Evolutionary conservation across 495 filamentous ascomycete genomes (phyloP).

Genomic region (Bacidia rubella): DNA sequence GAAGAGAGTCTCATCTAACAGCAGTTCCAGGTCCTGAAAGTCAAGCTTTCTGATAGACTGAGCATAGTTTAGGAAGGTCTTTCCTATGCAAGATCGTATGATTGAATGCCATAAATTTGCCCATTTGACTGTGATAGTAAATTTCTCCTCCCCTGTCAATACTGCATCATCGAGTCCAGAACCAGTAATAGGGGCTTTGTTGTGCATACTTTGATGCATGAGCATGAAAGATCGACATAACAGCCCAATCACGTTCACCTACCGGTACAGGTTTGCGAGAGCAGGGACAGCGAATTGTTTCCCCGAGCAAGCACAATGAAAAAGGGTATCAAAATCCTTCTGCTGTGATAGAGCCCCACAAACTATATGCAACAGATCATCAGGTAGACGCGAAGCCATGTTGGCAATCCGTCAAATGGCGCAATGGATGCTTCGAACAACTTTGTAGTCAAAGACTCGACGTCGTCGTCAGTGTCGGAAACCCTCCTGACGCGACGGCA

Average conservation of each 20-base stretch:
- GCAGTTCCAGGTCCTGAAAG: constrained; percentile 42
- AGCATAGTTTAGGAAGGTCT: constrained; percentile 56
- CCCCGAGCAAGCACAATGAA: constrained; percentile 37
- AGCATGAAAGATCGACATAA: background rate
- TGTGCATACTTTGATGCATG: constrained; percentile 22
- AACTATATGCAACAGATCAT: constrained; percentile 48
- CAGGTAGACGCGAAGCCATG: constrained; percentile 31
- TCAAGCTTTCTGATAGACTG: constrained; percentile 51
- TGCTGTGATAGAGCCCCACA: constrained; percentile 39
- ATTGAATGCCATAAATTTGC: constrained; percentile 56
- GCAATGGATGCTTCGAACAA: too few species aligned
- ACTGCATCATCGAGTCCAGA: constrained; percentile 28
- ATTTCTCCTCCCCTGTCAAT: constrained; percentile 17
- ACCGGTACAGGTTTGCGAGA: constrained; percentile 52
- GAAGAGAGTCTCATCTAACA: constrained; percentile 41
- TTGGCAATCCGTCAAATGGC: background rate
- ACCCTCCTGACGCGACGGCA: background rate
- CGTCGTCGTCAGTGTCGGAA: background rate
- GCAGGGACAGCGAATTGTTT: constrained; percentile 41
- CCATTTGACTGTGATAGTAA: constrained; percentile 29
- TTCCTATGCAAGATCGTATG: constrained; percentile 48
- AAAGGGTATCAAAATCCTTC: constrained; percentile 43
- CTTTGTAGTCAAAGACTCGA: too few species aligned
- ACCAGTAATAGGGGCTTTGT: constrained; percentile 27
- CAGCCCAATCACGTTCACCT: constrained; percentile 4